Percentiles rank a stretch among this genome's conserved stretches.
Conservation (phyloP, 2,329 filamentous ascomycete species). For the Aspergillus quadricinctus region DNA sequence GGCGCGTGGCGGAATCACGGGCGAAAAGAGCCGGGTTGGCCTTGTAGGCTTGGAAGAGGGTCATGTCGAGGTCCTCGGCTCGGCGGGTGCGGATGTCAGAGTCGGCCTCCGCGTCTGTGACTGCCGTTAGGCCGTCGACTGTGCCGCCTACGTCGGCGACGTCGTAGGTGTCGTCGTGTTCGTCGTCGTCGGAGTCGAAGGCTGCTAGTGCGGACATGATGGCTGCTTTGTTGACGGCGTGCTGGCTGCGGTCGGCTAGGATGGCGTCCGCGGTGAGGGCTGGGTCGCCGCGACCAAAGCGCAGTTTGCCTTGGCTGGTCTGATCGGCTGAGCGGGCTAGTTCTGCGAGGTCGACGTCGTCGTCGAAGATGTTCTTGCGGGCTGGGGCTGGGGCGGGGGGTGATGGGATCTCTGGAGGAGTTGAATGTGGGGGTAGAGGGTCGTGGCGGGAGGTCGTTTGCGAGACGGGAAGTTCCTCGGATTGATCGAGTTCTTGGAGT, state of each 20-base stretch:
- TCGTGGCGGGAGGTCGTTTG: constrained; percentile 52
- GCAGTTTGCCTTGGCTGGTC: constrained; percentile 55
- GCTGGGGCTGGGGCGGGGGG: constrained; percentile 26
- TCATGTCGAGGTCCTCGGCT: constrained; percentile 56
- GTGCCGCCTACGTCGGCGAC: constrained; percentile 85
- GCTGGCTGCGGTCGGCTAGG: constrained; percentile 57
- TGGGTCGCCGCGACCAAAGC: constrained; percentile 67
- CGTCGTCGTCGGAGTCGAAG: constrained; percentile 93
- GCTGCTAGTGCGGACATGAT: constrained; percentile 82
- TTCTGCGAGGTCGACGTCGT: constrained; percentile 68
- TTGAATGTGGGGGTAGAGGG: constrained; percentile 52
- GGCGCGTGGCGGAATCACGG: constrained; percentile 66
- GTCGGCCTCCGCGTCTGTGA: constrained; percentile 48
- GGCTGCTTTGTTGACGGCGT: constrained; percentile 71
- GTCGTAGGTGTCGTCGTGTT: constrained; percentile 96
- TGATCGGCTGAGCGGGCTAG: constrained; percentile 54
- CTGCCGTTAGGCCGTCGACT: constrained; percentile 58
- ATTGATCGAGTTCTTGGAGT: constrained; percentile 60
- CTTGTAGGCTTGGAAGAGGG: constrained; percentile 69
- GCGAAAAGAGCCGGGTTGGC: constrained; percentile 62
- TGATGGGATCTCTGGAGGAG: constrained; percentile 26
- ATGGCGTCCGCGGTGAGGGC: constrained; percentile 66
- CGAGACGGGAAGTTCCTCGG: constrained; percentile 47
- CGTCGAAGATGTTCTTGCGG: constrained; percentile 72
- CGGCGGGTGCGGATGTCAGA: constrained; percentile 45